Conservation (phyloP, 1,284 basidiomycete species). For the Agaricales sp. region DNA sequence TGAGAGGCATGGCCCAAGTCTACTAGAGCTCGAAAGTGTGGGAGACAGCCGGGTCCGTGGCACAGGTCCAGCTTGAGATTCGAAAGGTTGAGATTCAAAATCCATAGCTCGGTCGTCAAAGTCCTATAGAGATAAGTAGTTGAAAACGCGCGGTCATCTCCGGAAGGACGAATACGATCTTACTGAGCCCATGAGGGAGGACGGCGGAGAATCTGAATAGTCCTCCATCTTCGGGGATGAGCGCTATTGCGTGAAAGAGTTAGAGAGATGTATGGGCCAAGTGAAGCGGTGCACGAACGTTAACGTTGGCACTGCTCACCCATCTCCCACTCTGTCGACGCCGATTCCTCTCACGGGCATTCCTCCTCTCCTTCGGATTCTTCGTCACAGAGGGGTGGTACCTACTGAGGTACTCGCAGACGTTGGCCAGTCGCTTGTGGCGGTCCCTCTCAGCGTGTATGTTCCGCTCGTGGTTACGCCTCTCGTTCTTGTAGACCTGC, state of each 20-base stretch:
- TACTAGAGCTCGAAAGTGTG: too few species aligned
- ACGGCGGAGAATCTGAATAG: background rate
- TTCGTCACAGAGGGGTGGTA: background rate
- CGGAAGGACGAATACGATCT: too few species aligned
- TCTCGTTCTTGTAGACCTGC: constrained; percentile 1
- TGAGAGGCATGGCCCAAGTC: too few species aligned
- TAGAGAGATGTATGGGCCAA: too few species aligned
- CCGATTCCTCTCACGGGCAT: background rate
- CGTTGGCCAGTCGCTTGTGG: background rate
- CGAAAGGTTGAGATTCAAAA: too few species aligned
- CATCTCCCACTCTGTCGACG: background rate
- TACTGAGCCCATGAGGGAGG: background rate
- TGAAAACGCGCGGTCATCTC: too few species aligned
- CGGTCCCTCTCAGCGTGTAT: background rate
- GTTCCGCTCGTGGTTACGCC: background rate
- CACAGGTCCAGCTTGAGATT: too few species aligned
- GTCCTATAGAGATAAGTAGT: too few species aligned
- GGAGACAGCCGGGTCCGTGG: too few species aligned
- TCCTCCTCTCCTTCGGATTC: background rate
- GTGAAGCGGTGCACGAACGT: too few species aligned
- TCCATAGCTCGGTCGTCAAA: too few species aligned
- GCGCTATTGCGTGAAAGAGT: too few species aligned
- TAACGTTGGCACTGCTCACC: background rate
- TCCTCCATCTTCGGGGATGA: background rate
- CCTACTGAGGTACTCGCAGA: background rate